A percentile compares a stretch with the other conserved stretches of the same genome.
Conservation (phyloP, 1,284 basidiomycete genomes). For the Cutaneotrichosporon cyanovorans region DNA sequence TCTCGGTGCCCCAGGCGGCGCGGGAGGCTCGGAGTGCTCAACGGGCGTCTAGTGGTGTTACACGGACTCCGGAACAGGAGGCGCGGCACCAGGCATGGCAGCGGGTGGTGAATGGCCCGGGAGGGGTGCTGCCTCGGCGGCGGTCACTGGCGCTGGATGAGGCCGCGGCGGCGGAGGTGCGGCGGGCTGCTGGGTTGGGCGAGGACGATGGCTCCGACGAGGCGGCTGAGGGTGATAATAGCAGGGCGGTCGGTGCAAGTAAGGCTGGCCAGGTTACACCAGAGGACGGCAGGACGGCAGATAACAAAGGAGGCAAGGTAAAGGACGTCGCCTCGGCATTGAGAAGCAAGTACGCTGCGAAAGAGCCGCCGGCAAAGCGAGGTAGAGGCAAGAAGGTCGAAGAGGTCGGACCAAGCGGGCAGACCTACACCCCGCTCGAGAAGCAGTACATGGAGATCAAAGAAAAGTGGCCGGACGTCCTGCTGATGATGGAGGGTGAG, state of each 20-base stretch:
- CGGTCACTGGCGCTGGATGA: slow-evolving; percentile 43
- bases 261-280: background rate
- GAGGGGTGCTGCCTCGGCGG: slow-evolving; percentile 32
- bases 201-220: slow-evolving; percentile 18
- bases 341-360: slow-evolving; percentile 31
- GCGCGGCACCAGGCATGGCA: slow-evolving; percentile 34
- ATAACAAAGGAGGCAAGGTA: too few relatives aligned
- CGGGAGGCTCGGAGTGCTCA: background rate
- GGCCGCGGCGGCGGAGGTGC: slow-evolving; percentile 35
- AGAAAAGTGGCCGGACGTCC: slow-evolving; percentile 60
- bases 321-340: slow-evolving; percentile 20
- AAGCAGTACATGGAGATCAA: slow-evolving; percentile 69
- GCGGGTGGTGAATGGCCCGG: slow-evolving; percentile 12
- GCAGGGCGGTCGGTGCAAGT: too few relatives aligned
- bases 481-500: slow-evolving; percentile 68
- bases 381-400: slow-evolving; percentile 43
- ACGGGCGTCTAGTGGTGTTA: too few relatives aligned
- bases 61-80: slow-evolving; percentile 25
- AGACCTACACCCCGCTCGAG: slow-evolving; percentile 74
- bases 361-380: slow-evolving; percentile 17
- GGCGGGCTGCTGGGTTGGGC: slow-evolving; percentile 12
- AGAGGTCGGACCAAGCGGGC: slow-evolving; percentile 65
- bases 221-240: too few relatives aligned
- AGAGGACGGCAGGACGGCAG: slow-evolving; percentile 2
- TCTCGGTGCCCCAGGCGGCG: slow-evolving; percentile 3